These are phyloP conservation scores for Mortierella sp. DNA, from an alignment of 371 early-diverging fungal genomes.

Conservation along the genomic window DNA sequence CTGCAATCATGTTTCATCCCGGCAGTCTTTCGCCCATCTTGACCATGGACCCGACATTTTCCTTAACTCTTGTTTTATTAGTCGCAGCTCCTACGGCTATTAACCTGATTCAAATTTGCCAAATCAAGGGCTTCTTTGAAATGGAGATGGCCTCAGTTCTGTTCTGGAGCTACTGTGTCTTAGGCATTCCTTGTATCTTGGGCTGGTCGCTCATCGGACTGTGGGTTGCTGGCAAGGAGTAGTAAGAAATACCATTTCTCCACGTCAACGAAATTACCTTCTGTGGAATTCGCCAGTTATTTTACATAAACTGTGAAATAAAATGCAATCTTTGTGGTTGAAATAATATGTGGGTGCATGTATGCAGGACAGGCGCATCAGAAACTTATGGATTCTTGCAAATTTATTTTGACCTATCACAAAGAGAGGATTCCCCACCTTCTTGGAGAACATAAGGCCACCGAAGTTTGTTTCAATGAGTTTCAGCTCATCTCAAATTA, in stretches of 20 bases:
- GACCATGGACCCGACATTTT: constrained; percentile 68
- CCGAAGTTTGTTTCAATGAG: too few species aligned
- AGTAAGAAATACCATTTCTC: background rate
- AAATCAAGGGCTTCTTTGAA: constrained; percentile 68
- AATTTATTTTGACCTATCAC: too few species aligned
- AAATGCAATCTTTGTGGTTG: background rate
- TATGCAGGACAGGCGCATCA: too few species aligned
- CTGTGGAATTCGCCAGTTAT: background rate
- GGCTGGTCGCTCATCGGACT: constrained; percentile 64
- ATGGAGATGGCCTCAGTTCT: constrained; percentile 71
- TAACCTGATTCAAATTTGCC: constrained; percentile 69
- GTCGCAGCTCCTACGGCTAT: constrained; percentile 72
- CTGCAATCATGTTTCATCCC: constrained; percentile 61
- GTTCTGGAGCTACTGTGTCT: constrained; percentile 73
- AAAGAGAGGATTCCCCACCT: too few species aligned
- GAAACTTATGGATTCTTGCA: too few species aligned
- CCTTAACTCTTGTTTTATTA: constrained; percentile 64
- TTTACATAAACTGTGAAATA: background rate
- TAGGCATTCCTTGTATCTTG: constrained; percentile 67
- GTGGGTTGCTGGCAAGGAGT: constrained; percentile 46
- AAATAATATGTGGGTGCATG: too few species aligned
- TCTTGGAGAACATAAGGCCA: too few species aligned
- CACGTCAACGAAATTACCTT: too few species aligned
- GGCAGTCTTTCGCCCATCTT: constrained; percentile 58
- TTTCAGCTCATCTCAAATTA: too few species aligned